Evolutionary conservation across 768 basidiomycete genomes (phyloP), one percentile per base, ranked within the genome.

Genomic region (Rhodosporidiobolus odoratus): DNA sequence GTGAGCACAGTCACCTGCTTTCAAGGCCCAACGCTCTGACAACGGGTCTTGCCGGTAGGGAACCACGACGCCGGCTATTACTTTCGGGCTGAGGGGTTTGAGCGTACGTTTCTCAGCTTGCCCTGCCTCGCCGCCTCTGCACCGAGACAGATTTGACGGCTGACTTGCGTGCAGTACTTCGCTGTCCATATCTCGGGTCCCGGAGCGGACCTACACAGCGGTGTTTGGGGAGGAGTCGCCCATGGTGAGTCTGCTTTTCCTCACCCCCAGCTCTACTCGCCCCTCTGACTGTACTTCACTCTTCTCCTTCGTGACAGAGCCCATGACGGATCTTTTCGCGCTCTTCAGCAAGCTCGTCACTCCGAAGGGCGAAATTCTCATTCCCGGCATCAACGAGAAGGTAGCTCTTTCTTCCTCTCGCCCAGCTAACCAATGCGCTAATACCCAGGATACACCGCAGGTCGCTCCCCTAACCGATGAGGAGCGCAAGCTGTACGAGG

Each of bases 291-390:
- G 50, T 25, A 81, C 75, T 58, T n/a, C n/a, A n/a, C n/a, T n/a
- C n/a, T n/a, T n/a, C n/a, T n/a, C n/a, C n/a, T n/a, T n/a, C n/a
- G n/a, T n/a, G n/a, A n/a, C n/a, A n/a, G 82, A 83, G 79, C 93
- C 94, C 21, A 95, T 97, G 94, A 94, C 91, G 0, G 94, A 95
- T 78, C 86, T 96, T 60, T 83, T 96, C 78, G 78, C 80, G 54
- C 82, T 97, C 73, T 87, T 97, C 85, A 86, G 88, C 76, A 91
- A 86, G 74, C 89, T 97, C 54, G 93, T 96, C 63, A 85, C 85
- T 53, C 82, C 85, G 5, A 77, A 84, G 54, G 93, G 92, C n/a
- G 83, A 86, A 53, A 96, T 98, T 75, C 84, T 94, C 58, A 82
- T 98, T 54, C 91, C 92, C 0, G 93, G 93, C 3, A 84, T 97